Conservation (phyloP, 192 early-diverging fungal genomes). For the Podila clonocystis region DNA sequence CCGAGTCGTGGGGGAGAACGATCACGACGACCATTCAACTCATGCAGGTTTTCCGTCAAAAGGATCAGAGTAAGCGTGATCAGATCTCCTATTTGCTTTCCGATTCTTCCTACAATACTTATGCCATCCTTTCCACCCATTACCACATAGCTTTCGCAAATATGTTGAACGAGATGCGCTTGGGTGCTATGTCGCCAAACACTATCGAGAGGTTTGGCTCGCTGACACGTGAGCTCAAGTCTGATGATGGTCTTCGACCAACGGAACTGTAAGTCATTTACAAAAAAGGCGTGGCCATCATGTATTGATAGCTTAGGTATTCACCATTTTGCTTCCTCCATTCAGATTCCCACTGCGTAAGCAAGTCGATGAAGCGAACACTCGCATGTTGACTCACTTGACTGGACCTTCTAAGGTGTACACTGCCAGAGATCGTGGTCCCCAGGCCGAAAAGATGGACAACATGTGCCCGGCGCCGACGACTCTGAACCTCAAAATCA, state of each 20-base stretch:
- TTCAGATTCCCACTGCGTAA: constrained; percentile 67
- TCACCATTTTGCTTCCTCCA: background rate
- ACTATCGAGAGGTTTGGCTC: constrained; percentile 59
- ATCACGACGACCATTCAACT: constrained; percentile 71
- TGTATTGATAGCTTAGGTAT: background rate
- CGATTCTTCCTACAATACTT: background rate
- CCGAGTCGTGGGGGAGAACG: constrained; percentile 61
- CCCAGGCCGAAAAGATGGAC: constrained; percentile 47
- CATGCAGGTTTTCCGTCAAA: constrained; percentile 86
- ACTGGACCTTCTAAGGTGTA: constrained; percentile 55
- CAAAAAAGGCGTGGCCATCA: background rate
- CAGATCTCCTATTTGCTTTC: background rate
- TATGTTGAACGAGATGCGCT: constrained; percentile 88
- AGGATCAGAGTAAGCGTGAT: constrained; percentile 63
- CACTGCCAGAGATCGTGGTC: constrained; percentile 54
- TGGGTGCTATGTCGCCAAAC: constrained; percentile 67
- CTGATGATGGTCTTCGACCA: constrained; percentile 66
- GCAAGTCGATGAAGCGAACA: constrained; percentile 83
- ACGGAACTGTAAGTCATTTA: constrained; percentile 68
- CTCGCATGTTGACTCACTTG: constrained; percentile 61
- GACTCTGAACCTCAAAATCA: constrained; percentile 70
- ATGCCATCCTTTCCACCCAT: background rate
- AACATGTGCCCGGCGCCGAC: constrained; percentile 69
- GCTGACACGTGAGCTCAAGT: constrained; percentile 58
- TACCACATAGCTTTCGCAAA: constrained; percentile 68